These are phyloP conservation scores for Penicillium sp. DNA, from an alignment of 2,329 filamentous ascomycete species.

Conservation along the genomic window DNA sequence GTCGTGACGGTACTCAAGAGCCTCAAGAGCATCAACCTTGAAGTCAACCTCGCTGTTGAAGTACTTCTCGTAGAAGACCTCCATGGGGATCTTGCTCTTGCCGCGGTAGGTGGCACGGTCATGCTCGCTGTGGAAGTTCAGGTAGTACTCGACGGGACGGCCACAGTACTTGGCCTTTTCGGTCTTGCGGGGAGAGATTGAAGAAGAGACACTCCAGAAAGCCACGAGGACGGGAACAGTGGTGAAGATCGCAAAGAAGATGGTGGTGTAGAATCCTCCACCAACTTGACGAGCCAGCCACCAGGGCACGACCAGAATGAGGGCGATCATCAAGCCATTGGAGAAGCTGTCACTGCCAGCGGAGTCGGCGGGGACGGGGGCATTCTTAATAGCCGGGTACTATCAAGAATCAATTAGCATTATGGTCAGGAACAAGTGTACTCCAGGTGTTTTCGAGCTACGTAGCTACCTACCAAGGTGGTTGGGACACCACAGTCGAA, in stretches of 20 bases:
- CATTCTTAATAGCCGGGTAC: slow-evolving; percentile 91
- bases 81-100: slow-evolving; percentile 54
- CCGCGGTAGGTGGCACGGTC: slow-evolving; percentile 49
- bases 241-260: slow-evolving; percentile 81
- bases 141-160: slow-evolving; percentile 85
- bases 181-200: slow-evolving; percentile 82
- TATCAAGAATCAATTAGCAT: slow-evolving; percentile 38
- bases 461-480: slow-evolving; percentile 53
- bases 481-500: slow-evolving; percentile 62
- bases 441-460: slow-evolving; percentile 9
- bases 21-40: slow-evolving; percentile 87
- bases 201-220: slow-evolving; percentile 80
- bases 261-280: slow-evolving; percentile 80
- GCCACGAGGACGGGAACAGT: slow-evolving; percentile 73
- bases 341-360: slow-evolving; percentile 83
- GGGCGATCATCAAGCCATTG: slow-evolving; percentile 70
- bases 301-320: slow-evolving; percentile 70
- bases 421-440: background rate
- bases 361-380: slow-evolving; percentile 85
- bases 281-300: slow-evolving; percentile 81
- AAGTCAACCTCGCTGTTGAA: slow-evolving; percentile 93
- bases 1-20: slow-evolving; percentile 91
- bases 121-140: slow-evolving; percentile 48
- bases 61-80: slow-evolving; percentile 98
- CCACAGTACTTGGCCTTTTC: slow-evolving; percentile 88